These are phyloP conservation scores for Colletotrichum spaethianum DNA, from an alignment of 2,329 filamentous ascomycete species.

Conservation along the genomic window DNA sequence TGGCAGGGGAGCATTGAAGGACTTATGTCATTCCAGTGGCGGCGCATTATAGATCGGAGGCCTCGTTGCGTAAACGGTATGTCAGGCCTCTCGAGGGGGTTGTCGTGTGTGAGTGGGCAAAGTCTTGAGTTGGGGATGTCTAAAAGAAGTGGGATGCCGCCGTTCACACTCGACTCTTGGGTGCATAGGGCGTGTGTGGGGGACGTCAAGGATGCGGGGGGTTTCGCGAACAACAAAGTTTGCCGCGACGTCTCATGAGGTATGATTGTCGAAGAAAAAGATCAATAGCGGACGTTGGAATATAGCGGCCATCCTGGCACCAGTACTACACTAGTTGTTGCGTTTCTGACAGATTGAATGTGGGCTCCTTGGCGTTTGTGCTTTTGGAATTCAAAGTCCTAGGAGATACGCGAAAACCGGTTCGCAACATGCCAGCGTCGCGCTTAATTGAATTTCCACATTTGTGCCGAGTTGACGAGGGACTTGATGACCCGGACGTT, in stretches of 20 bases:
- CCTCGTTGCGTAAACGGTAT: neutral
- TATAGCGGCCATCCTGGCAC: neutral
- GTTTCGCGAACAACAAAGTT: constrained; percentile 11
- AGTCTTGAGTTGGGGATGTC: neutral
- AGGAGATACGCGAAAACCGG: neutral
- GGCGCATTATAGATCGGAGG: constrained; percentile 16
- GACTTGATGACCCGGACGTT: too few relatives aligned
- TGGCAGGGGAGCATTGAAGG: neutral
- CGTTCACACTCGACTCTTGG: neutral
- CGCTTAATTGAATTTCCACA: neutral
- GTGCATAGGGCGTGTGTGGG: neutral
- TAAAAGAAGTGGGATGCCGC: neutral
- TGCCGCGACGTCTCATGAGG: constrained; percentile 38
- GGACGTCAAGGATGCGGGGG: constrained; percentile 18
- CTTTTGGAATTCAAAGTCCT: neutral
- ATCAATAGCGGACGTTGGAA: constrained; percentile 10
- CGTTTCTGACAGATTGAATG: constrained; percentile 7
- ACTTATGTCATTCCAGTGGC: constrained; percentile 11
- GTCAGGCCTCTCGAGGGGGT: neutral
- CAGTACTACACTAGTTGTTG: neutral
- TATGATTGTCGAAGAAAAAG: constrained; percentile 29
- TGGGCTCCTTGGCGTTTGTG: neutral
- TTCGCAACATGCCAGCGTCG: neutral
- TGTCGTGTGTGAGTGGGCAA: constrained; percentile 9
- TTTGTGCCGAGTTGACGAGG: neutral